phyloP scores from a whole-genome alignment of 1,139 yeast species.

The Cylindricascospora bacillispora region DNA sequence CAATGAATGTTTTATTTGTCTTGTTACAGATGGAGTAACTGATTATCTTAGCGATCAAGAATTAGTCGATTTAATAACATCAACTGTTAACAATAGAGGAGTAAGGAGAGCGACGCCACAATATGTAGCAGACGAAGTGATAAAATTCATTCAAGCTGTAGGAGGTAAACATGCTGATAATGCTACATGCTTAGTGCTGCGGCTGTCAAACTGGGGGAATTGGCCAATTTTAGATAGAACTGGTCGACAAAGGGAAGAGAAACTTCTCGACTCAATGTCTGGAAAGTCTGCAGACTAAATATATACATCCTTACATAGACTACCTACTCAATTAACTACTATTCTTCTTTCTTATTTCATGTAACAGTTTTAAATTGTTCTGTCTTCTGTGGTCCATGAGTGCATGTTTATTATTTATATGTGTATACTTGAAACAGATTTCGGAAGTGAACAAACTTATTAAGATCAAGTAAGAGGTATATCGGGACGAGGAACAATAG shows the following conservation, averaged over 20 bases:
- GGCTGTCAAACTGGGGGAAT: slow-evolving; percentile 84
- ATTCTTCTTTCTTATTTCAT: no score
- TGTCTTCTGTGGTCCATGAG: no score
- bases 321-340: no score
- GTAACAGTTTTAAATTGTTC: no score
- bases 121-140: slow-evolving; percentile 71
- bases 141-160: slow-evolving; percentile 69
- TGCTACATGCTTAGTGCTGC: slow-evolving; percentile 74
- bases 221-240: slow-evolving; percentile 83
- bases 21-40: slow-evolving; percentile 82
- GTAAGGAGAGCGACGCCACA: slow-evolving; percentile 70
- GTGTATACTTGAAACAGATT: no score
- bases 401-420: not conserved
- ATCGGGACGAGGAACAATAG: no score
- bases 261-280: no score
- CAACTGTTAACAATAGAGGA: slow-evolving; percentile 57
- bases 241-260: slow-evolving; percentile 64
- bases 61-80: slow-evolving; percentile 70
- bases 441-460: no score
- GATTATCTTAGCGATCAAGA: slow-evolving; percentile 79
- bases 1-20: slow-evolving; percentile 65
- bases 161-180: slow-evolving; percentile 76
- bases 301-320: no score
- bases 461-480: no score
- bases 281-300: no score